Percentiles rank a stretch among this genome's conserved stretches.
phyloP scores from a whole-genome alignment of 1,139 yeast species.

The Pneumocystis canis region DNA sequence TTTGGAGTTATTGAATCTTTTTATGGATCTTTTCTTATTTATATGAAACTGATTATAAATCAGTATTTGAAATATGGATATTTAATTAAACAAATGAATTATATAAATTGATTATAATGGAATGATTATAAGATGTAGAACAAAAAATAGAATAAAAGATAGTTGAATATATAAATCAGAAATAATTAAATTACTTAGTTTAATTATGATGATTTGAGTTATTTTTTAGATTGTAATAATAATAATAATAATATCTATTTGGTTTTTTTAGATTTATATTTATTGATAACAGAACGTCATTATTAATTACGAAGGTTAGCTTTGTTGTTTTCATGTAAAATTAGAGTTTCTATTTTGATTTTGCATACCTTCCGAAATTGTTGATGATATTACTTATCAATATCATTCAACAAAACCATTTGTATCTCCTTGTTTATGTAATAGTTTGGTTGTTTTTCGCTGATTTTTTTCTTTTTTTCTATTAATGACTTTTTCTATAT shows the following conservation, averaged over 20 bases:
- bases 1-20: neutral
- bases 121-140: neutral
- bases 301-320: neutral
- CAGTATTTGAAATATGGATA: neutral
- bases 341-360: neutral
- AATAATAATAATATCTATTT: neutral
- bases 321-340: neutral
- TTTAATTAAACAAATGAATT: neutral
- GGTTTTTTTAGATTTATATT: neutral
- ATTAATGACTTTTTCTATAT: slow-evolving; percentile 52
- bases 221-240: neutral
- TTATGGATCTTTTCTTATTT: neutral
- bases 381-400: neutral
- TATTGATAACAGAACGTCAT: neutral
- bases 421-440: slow-evolving; percentile 6
- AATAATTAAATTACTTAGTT: neutral
- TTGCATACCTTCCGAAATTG: neutral
- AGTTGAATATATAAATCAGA: neutral
- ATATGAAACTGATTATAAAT: neutral
- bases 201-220: neutral
- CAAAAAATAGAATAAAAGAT: neutral
- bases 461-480: slow-evolving; percentile 34
- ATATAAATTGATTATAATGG: neutral
- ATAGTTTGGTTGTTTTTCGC: slow-evolving; percentile 20
- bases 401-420: neutral